Percentiles rank a stretch among this genome's conserved stretches.
Evolutionary conservation across 179 eudicot genomes (phyloP).

Genomic region (Beta corolliflora): DNA sequence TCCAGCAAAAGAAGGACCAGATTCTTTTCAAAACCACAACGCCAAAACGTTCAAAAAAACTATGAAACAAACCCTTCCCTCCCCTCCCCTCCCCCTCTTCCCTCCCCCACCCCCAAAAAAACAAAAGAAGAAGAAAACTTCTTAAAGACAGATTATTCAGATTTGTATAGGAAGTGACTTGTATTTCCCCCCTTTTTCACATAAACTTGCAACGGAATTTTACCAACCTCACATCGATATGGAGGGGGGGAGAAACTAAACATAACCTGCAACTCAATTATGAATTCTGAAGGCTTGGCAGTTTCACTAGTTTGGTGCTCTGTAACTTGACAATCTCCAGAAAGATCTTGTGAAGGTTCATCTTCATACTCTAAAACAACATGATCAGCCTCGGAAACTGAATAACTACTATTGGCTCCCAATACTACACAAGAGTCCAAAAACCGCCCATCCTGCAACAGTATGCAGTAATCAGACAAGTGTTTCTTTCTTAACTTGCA

Average conservation of each 20-base stretch:
- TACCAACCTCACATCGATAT: neutral
- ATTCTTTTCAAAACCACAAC: neutral
- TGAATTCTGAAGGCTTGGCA: slow-evolving; percentile 52
- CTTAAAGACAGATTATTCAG: neutral
- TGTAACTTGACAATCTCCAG: slow-evolving; percentile 31
- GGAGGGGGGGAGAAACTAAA: neutral
- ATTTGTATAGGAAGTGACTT: neutral
- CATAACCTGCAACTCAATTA: slow-evolving; percentile 77
- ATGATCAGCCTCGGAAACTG: slow-evolving; percentile 67
- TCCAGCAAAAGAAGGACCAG: neutral
- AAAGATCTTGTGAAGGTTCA: slow-evolving; percentile 37
- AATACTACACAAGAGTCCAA: slow-evolving; percentile 78
- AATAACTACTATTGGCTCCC: slow-evolving; percentile 85
- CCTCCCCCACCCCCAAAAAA: neutral
- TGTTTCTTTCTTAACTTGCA: neutral
- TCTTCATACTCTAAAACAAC: slow-evolving; percentile 56
- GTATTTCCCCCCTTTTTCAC: neutral
- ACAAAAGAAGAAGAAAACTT: neutral
- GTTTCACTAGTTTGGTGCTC: slow-evolving; percentile 42
- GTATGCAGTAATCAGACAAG: slow-evolving; percentile 12
- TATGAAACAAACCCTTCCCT: too few species aligned
- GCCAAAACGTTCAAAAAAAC: neutral
- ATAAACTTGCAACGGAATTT: neutral
- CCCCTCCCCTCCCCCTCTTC: neutral
- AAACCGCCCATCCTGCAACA: slow-evolving; percentile 74